Evolutionary conservation across 2,329 filamentous ascomycete genomes (phyloP), one percentile per base, ranked within the genome.

Genomic region (Hypoxylon sp.): DNA sequence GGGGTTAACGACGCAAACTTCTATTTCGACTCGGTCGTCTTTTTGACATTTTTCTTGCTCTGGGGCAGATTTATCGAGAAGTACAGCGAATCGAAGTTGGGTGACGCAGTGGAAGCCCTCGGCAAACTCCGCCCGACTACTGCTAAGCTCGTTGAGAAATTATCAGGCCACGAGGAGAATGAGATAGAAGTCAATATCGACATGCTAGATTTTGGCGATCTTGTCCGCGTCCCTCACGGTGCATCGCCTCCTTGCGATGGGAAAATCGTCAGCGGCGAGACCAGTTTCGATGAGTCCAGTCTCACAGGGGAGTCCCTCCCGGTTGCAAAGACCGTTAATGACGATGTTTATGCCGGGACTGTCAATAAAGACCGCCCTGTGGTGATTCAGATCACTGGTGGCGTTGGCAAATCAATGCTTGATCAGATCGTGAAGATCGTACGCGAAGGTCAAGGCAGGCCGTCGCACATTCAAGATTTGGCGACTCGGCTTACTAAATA

Each of bases 11-110:
- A 84, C 49, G 80, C 84, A 14, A 84, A 85, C 53, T 87, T 90
- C 16, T 97, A 97, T 77, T 97, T 97, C 75, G 95, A 97, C 77
- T 93, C 93, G 0, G 94, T 97, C 0, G 92, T 97, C 2, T 97
- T 97, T 68, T 78, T 97, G 60, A 97, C 94, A 0, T 84, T 97
- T 67, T 97, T 97, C 76, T 85, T 97, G 20, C 87, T 97, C 1
- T 77, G 84, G 30, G 89, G 90, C 1, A 84, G 91, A n/a, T 84
- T 91, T 49, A 87, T 94, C 11, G 95, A 97, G 80, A 90, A 92
- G 0, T 96, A 96, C 80, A 97, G 92, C 83, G 97, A 97, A 78
- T 91, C 93, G 0, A 95, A 91, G 73, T 93, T 94, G 0, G 93
- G 93, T 1, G 91, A 96, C 76, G 94, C 94, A 0, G 91, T 97